A percentile compares a stretch with the other conserved stretches of the same genome.
phyloP scores from a whole-genome alignment of 345 rosid species.

The Excoecaria cochinchinensis region DNA sequence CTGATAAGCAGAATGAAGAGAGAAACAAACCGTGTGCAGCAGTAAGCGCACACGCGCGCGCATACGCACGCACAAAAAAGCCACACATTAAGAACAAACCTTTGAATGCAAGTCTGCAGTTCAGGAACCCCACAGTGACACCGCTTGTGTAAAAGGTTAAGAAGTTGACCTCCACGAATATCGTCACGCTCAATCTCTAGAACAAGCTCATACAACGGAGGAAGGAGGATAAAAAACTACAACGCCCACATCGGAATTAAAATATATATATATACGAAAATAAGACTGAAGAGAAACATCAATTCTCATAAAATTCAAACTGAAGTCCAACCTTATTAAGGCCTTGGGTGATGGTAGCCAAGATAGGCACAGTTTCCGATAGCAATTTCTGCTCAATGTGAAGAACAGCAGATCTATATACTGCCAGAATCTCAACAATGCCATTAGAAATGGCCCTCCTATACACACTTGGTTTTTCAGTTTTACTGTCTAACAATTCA shows the following conservation, averaged over 20 bases:
- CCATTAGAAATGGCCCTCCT: slow-evolving; percentile 95
- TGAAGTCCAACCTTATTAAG: slow-evolving; percentile 67
- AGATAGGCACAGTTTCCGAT: slow-evolving; percentile 72
- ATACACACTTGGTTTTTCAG: slow-evolving; percentile 56
- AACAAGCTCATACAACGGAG: slow-evolving; percentile 84
- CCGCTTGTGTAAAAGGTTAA: slow-evolving; percentile 77
- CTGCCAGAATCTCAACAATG: slow-evolving; percentile 77
- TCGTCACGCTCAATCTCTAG: slow-evolving; percentile 87
- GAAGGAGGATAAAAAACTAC: slow-evolving; percentile 85
- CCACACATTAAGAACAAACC: slow-evolving; percentile 37
- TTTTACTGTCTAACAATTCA: slow-evolving; percentile 40
- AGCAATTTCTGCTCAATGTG: slow-evolving; percentile 81
- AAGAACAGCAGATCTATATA: slow-evolving; percentile 87
- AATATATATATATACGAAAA: neutral
- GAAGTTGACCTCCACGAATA: slow-evolving; percentile 87
- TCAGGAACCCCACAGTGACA: slow-evolving; percentile 99
- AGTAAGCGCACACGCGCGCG: neutral
- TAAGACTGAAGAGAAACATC: neutral
- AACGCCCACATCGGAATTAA: neutral
- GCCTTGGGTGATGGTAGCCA: slow-evolving; percentile 84
- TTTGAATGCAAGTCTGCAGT: slow-evolving; percentile 86
- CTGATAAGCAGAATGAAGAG: neutral
- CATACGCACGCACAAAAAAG: neutral
- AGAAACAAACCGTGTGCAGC: neutral
- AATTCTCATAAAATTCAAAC: neutral